phyloP scores from a whole-genome alignment of 2,329 filamentous ascomycete species.

The Trichoderma simmonsii region DNA sequence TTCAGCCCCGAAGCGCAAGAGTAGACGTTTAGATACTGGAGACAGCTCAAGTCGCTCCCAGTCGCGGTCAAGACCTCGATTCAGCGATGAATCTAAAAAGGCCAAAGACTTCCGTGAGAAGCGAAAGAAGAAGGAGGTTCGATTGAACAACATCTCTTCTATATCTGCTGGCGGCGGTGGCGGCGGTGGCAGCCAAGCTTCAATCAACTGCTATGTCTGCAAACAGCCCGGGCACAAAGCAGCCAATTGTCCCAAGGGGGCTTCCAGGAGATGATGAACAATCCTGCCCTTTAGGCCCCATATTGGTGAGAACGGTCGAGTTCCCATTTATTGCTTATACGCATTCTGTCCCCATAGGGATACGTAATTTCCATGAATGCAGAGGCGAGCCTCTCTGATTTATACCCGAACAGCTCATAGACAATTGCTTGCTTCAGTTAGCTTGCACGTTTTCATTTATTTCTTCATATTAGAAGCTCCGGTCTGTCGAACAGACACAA shows the following conservation, averaged over 20 bases:
- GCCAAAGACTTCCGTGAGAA: conserved; percentile 54
- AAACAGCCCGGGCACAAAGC: conserved; percentile 59
- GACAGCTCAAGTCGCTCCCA: conserved; percentile 30
- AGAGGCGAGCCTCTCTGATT: neutral
- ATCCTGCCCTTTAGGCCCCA: neutral
- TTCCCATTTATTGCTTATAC: neutral
- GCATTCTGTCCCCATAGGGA: neutral
- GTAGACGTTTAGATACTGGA: conserved; percentile 27
- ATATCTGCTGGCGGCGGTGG: conserved; percentile 49
- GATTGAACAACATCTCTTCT: conserved; percentile 59
- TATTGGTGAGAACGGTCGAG: neutral
- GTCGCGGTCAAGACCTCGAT: conserved; percentile 32
- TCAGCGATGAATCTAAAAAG: conserved; percentile 28
- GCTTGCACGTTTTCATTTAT: neutral
- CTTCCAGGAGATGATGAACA: conserved; percentile 5
- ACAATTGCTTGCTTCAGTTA: neutral
- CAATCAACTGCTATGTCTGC: conserved; percentile 57
- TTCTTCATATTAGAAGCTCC: neutral
- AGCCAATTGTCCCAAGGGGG: conserved; percentile 48
- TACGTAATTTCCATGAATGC: neutral
- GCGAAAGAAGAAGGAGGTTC: conserved; percentile 63
- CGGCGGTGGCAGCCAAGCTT: conserved; percentile 21
- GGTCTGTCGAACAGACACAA: neutral
- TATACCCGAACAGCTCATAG: conserved; percentile 4
- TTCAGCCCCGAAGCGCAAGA: conserved; percentile 27